Base-by-base conservation (phyloP, 306 rosid genomes). In the Dicorynia guianensis region DNA sequence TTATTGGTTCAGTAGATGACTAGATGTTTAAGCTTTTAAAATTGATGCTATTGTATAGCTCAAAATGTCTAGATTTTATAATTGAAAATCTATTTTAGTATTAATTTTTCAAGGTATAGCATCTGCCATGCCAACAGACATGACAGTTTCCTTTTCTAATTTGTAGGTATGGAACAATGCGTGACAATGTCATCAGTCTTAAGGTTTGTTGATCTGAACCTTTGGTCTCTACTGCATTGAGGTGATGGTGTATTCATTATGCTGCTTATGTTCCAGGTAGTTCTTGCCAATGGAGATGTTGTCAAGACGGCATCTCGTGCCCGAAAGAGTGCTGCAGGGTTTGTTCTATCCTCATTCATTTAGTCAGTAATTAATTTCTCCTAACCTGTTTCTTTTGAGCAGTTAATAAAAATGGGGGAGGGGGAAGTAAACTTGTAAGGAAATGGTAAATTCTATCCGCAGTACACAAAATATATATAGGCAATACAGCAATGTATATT, bases 291-390 rank as follows among this genome's bases (percentile, higher is more conserved):
- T 77, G 98, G 98, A 79, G 97, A 92, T 67, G 71, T 89, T 70
- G 92, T 95, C 80, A 87, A 92, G 92, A 95, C 97, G 2, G 96
- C 96, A 72, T 92, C 98, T 75, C 97, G 97, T 74, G 98, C 97
- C 36, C 87, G 97, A 72, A 92, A 92, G 84, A 95, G 97, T 87
- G 96, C 97, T 69, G 98, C 97, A 17, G 98, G 98, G 98, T 94
- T 76, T 42, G 89, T 69, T 77, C 61, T 46, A 53, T 72, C 57
- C 15, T 34, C 64, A 55, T 78, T 66, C 42, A 43, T 61, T 78
- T 69, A 59, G 50, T 40, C 67, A 8, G 52, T 52, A 48, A 82
- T 46, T 33, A 54, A 68, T 68, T 83, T 76, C 30, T 68, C 36
- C 57, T 66, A 17, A 34, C 18, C 8, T 9, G 13, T 33, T 53